These are phyloP conservation scores for Pseudocercospora pini-densiflorae DNA, from an alignment of 2,329 filamentous ascomycete genomes.

Conservation along the genomic window DNA sequence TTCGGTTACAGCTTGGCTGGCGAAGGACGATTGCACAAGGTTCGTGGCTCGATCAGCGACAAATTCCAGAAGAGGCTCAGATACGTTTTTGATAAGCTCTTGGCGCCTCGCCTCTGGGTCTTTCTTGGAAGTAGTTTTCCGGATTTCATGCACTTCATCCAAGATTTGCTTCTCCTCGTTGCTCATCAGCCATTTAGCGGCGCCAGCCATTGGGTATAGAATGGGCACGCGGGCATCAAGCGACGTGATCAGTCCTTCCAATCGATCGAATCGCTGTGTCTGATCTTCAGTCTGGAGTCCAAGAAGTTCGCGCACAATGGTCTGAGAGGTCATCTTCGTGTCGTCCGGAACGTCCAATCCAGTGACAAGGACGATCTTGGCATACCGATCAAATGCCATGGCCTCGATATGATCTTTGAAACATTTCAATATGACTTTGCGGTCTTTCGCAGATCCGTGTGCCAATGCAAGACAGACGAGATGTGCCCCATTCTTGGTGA, in stretches of 20 bases:
- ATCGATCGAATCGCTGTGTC: constrained; percentile 50
- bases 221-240: constrained; percentile 68
- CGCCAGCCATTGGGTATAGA: constrained; percentile 77
- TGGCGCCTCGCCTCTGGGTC: constrained; percentile 74
- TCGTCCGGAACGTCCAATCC: constrained; percentile 94
- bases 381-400: constrained; percentile 80
- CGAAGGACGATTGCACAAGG: constrained; percentile 76
- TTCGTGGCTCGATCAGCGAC: constrained; percentile 70
- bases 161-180: constrained; percentile 68
- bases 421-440: constrained; percentile 82
- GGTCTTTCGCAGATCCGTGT: constrained; percentile 86
- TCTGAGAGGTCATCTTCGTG: constrained; percentile 83
- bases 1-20: constrained; percentile 84
- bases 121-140: constrained; percentile 89
- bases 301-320: constrained; percentile 84
- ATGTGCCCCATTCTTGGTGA: constrained; percentile 85
- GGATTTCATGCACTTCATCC: constrained; percentile 76
- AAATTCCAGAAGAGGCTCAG: constrained; percentile 74
- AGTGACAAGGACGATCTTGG: constrained; percentile 79
- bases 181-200: constrained; percentile 66
- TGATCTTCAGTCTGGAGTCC: constrained; percentile 63
- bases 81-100: constrained; percentile 76
- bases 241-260: constrained; percentile 71
- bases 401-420: constrained; percentile 89
- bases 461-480: constrained; percentile 82